A percentile compares a stretch with the other conserved stretches of the same genome.
Evolutionary conservation across 371 early-diverging fungal species (phyloP).

Genomic region (Fennellomyces sp.): DNA sequence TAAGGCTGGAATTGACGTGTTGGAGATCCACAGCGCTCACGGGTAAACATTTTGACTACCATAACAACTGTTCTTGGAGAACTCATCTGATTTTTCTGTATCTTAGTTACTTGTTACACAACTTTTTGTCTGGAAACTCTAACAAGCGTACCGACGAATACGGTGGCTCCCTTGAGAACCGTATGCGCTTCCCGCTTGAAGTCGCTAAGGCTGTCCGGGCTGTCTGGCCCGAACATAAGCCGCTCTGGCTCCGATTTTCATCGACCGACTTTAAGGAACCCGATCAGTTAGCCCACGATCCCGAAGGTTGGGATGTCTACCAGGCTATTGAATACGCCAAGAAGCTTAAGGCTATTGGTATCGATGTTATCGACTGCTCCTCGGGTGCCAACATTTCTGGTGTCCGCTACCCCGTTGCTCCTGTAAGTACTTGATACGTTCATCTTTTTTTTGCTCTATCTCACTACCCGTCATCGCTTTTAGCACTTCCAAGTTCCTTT

Average conservation of each 20-base stretch:
- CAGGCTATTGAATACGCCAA: conserved; percentile 67
- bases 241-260: conserved; percentile 82
- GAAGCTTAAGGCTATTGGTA: conserved; percentile 63
- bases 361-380: conserved; percentile 79
- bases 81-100: conserved; percentile 42
- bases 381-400: conserved; percentile 62
- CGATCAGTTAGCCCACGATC: conserved; percentile 26
- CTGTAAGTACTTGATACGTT: conserved; percentile 4
- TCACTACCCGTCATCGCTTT: neutral
- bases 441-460: neutral
- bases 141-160: conserved; percentile 88
- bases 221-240: conserved; percentile 80
- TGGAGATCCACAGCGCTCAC: conserved; percentile 86
- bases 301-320: conserved; percentile 62
- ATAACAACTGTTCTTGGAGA: neutral
- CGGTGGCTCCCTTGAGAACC: conserved; percentile 81
- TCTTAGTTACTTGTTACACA: conserved; percentile 75
- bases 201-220: conserved; percentile 63
- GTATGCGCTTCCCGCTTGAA: conserved; percentile 71
- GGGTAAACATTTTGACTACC: conserved; percentile 29
- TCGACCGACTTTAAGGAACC: conserved; percentile 61
- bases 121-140: conserved; percentile 80
- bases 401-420: conserved; percentile 18
- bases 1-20: conserved; percentile 83
- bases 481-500: conserved; percentile 76